Evolutionary conservation across 2,329 filamentous ascomycete genomes (phyloP).

Genomic region (Colletotrichum sp.): DNA sequence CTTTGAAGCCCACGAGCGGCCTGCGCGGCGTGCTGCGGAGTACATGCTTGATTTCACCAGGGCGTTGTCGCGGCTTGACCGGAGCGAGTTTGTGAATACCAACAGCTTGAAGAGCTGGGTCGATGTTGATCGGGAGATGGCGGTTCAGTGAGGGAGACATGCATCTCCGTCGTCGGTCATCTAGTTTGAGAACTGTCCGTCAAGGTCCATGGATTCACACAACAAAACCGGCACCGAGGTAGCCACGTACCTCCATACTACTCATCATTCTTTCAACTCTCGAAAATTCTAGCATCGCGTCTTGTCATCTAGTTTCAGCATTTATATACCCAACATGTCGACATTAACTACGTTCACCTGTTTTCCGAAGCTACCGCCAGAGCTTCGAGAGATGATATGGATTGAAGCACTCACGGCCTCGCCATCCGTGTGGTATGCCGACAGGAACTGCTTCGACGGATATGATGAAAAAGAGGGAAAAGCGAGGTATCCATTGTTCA

Average conservation of each 20-base stretch:
- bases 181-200: background rate
- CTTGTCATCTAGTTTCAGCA: background rate
- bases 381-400: background rate
- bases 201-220: background rate
- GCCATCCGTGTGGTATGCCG: background rate
- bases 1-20: slow-evolving; percentile 28
- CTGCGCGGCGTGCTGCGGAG: slow-evolving; percentile 26
- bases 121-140: slow-evolving; percentile 22
- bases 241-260: background rate
- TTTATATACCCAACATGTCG: background rate
- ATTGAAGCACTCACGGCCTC: background rate
- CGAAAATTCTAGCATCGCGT: accelerated
- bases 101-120: slow-evolving; percentile 34
- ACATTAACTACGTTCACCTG: background rate
- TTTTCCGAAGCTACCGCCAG: background rate
- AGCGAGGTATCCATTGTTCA: background rate
- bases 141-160: background rate
- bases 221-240: no score
- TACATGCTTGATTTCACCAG: slow-evolving; percentile 33
- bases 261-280: background rate
- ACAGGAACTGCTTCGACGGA: background rate
- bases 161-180: background rate
- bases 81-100: slow-evolving; percentile 34
- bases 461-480: background rate
- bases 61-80: slow-evolving; percentile 30